Base-by-base conservation (phyloP, 306 rosid species). In the Rubus idaeus region DNA sequence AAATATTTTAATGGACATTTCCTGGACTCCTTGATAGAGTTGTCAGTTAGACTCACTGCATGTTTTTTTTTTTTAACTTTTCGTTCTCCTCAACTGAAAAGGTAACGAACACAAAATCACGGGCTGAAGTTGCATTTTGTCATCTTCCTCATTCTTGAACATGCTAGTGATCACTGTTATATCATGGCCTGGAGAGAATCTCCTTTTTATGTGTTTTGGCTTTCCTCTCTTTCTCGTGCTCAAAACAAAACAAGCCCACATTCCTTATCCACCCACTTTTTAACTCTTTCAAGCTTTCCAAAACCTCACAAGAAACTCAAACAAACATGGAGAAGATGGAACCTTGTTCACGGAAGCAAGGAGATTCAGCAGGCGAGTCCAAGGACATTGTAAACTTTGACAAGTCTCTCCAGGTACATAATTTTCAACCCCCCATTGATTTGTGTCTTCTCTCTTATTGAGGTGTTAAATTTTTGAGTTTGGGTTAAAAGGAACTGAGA, bases 391-490 rank as follows among this genome's bases (percentile, higher is more conserved):
- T 67, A 44, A 73, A 23, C 73, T 95, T 95, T 83, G 84, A 68
- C 20, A 89, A 78, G 39, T 91, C 94, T 74, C 93, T 95, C 41
- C 85, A 83, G 96, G 98, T 95, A 87, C 66, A 20, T 42, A 17
- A 26, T 37, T 73, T 21, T 12, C 41, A 5, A 74, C 21, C 72
- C 16, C 21, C 63, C 13, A 21, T 66, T 10, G 5, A 2, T 44
- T 21, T 37, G 41, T 49, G 12, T 49, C n/a, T 39, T 70, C 23
- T 35, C 10, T 8, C 3, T 37, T 11, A 61, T 4, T 9, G 3
- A 71, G 1, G 37, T 13, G 39, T 8, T 45, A 26, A 23, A 40
- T 2, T 17, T 68, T 39, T 64, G 62, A 66, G 17, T 47, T 18
- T 75, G 41, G 63, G 49, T 78, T 68, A 16, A 70, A 75, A 95